A percentile compares a stretch with the other conserved stretches of the same genome.
These are phyloP conservation scores for Forsythia suspensa DNA, from an alignment of 257 asterid genomes.

Conservation along the genomic window DNA sequence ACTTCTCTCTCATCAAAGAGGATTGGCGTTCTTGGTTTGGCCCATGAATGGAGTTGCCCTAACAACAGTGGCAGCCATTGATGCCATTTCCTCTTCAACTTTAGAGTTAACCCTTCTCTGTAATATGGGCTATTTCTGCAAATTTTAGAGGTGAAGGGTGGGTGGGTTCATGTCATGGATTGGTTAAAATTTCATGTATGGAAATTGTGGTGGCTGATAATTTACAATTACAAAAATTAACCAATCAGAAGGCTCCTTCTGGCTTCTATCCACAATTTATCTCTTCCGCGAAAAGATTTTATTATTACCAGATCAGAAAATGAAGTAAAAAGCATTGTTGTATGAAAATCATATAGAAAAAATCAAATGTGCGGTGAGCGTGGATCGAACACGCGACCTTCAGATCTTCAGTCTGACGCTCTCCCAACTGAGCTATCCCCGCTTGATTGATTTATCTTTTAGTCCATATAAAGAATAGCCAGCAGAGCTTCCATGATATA, in stretches of 20 bases:
- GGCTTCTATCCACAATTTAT: slow-evolving; percentile 30
- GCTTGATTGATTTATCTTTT: slow-evolving; percentile 13
- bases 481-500: too few relatives aligned
- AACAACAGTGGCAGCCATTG: slow-evolving; percentile 48
- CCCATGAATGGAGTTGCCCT: slow-evolving; percentile 60
- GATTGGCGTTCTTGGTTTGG: slow-evolving; percentile 43
- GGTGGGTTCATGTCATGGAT: slow-evolving; percentile 21
- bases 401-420: slow-evolving; percentile 90
- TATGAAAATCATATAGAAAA: not conserved
- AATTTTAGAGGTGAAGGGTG: not conserved
- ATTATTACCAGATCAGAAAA: not conserved
- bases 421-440: slow-evolving; percentile 98
- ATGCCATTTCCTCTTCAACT: slow-evolving; percentile 25
- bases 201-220: slow-evolving; percentile 39
- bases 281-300: not conserved
- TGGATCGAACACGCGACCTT: slow-evolving; percentile 99
- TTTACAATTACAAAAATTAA: not conserved
- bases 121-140: not conserved
- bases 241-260: slow-evolving; percentile 43
- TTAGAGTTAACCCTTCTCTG: not conserved
- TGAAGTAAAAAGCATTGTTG: not conserved
- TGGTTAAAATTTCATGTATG: slow-evolving; percentile 25
- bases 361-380: slow-evolving; percentile 67
- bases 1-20: too few relatives aligned
- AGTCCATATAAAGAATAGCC: too few relatives aligned